These are phyloP conservation scores for Pseudogymnoascus sp. DNA, from an alignment of 2,329 filamentous ascomycete genomes.

Conservation along the genomic window DNA sequence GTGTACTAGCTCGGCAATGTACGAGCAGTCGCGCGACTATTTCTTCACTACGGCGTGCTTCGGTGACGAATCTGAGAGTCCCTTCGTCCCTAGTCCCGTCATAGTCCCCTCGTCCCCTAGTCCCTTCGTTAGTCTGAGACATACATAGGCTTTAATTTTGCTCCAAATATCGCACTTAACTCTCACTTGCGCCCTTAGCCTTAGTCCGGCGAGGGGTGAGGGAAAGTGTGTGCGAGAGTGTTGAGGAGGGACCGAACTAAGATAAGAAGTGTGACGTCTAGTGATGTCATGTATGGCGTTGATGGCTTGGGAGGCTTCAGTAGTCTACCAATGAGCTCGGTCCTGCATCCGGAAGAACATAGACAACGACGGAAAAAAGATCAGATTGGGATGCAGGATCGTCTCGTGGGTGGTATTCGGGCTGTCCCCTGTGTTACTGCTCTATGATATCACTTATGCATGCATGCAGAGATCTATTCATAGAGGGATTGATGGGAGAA, in stretches of 20 bases:
- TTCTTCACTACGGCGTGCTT: background rate
- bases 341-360: background rate
- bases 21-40: background rate
- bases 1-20: background rate
- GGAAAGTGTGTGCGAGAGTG: background rate
- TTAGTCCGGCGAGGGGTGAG: background rate
- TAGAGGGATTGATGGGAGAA: background rate
- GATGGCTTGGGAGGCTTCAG: background rate
- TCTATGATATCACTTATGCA: background rate
- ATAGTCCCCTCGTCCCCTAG: background rate
- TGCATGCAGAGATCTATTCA: constrained; percentile 1
- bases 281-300: background rate
- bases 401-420: background rate
- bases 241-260: background rate
- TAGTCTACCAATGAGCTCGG: background rate
- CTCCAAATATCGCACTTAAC: background rate
- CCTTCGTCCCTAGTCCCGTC: background rate
- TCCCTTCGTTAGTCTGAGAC: constrained; percentile 1
- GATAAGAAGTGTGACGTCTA: background rate
- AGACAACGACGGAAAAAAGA: background rate
- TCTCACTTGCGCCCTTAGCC: background rate
- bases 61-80: background rate
- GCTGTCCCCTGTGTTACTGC: background rate
- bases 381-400: background rate
- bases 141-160: constrained; percentile 1